phyloP scores from a whole-genome alignment of 345 rosid genomes.

The Eucalyptus marginata region DNA sequence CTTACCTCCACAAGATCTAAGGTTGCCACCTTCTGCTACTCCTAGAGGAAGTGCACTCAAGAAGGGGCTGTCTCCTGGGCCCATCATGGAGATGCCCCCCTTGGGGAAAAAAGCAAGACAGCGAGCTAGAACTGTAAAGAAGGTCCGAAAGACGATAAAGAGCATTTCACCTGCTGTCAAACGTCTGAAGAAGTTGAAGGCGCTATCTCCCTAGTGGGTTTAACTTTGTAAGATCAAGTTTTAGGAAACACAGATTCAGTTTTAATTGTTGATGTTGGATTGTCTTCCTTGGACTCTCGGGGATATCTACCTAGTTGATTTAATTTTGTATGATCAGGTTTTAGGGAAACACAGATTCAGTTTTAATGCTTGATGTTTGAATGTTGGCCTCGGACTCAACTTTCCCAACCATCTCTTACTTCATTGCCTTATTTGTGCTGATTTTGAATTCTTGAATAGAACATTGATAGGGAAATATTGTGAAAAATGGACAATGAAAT shows the following conservation, averaged over 20 bases:
- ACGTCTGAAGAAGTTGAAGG: slow-evolving; percentile 40
- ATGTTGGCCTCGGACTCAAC: neutral
- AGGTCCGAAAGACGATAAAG: slow-evolving; percentile 38
- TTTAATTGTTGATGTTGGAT: neutral
- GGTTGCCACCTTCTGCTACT: slow-evolving; percentile 87
- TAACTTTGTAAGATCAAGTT: neutral
- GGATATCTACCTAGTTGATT: neutral
- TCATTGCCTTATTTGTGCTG: neutral
- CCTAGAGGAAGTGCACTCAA: slow-evolving; percentile 99
- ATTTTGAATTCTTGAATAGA: neutral
- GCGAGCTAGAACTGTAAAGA: slow-evolving; percentile 39
- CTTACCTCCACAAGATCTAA: slow-evolving; percentile 79
- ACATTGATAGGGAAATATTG: neutral
- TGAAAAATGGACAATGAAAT: neutral
- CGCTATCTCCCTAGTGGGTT: slow-evolving; percentile 10
- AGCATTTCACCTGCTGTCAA: slow-evolving; percentile 24
- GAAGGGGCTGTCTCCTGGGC: slow-evolving; percentile 87
- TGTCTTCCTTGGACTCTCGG: neutral
- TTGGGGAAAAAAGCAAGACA: slow-evolving; percentile 39
- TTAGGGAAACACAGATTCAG: neutral
- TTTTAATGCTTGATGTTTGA: neutral
- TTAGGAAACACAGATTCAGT: neutral
- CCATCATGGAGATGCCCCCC: slow-evolving; percentile 48
- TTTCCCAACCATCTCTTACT: neutral
- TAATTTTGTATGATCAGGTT: neutral